Base-by-base conservation (phyloP, 2,329 filamentous ascomycete genomes). In the Phialemonium atrogriseum region DNA sequence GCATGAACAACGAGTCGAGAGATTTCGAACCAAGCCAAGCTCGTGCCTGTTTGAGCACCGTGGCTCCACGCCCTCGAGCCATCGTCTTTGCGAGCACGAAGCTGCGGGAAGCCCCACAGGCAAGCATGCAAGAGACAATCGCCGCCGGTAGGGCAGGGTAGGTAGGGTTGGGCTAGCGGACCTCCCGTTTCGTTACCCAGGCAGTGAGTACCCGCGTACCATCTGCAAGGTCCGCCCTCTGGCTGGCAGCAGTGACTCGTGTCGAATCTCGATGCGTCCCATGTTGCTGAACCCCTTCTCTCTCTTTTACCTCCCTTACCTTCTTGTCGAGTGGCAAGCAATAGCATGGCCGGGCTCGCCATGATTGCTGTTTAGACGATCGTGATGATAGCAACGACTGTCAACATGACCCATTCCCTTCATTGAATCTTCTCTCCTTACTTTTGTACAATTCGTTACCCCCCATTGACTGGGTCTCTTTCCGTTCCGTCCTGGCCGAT, bases 381-480 rank as follows among this genome's bases (percentile, higher is more conserved):
- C 24, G 17, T 21, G 7, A 15, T 30, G 23, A 26, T 21, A 26
- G 11, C 18, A 11, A 17, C 15, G 2, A 10, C 32, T 14, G 33
- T 46, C 43, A 46, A 37, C 47, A 47, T 49, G 40, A 43, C 44
- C 42, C 44, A 35, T 42, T 54, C 51, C 39, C 46, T 47, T 44
- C 48, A 44, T 44, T 46, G 41, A 40, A 52, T 48, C 49, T 48
- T 49, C 47, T 50, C 47, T 48, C 51, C 37, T 48, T 46, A 35
- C 39, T 41, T 43, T 40, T 40, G 44, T n/a, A n/a, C n/a, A n/a
- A n/a, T n/a, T n/a, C n/a, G n/a, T n/a, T n/a, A n/a, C n/a, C n/a
- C n/a, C 59, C 62, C 64, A 66, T 67, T 66, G 64, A 68, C 42
- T 68, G 63, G 62, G 60, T n/a, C n/a, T n/a, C 45, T 48, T 51